Evolutionary conservation across 1,284 basidiomycete genomes (phyloP), one percentile per base, ranked within the genome.

Genomic region (Microstroma glucosiphilum): DNA sequence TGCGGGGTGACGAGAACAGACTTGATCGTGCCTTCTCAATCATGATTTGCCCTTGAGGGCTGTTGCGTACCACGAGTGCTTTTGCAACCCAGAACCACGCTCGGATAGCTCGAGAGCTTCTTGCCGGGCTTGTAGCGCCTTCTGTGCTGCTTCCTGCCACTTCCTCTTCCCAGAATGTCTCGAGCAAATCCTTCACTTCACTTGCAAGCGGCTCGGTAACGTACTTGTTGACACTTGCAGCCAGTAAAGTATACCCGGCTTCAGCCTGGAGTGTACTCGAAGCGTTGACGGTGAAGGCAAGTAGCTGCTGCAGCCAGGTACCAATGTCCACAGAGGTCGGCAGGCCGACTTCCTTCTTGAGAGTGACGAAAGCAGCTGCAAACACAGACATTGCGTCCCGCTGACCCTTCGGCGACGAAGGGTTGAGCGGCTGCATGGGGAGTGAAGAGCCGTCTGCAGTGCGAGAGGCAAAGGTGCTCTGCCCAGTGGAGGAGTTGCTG

Each of bases 21-120:
- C 63, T 64, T 23, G 58, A 60, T 6, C 66, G 62, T 37, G 75
- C 53, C 1, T 65, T 58, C 21, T 68, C 66, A 13, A 78, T 40
- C 73, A 76, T 77, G 17, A 54, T 64, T 26, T 66, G 58, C 26
- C 68, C 63, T 12, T 60, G 40, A 57, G 67, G 65, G 53, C 61
- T 66, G 17, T 64, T 67, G 54, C 70, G 67, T 54, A 72, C 64
- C 4, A 71, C 61, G 17, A 75, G 59, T 1, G 64, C 72, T 25
- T 72, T 69, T 7, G 71, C 64, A 9, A 73, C 55, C 68, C 69
- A 74, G 42, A 70, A 59, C 72, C 72, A 78, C 8, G 67, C 64
- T 41, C 72, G 65, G 21, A 76, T 48, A 1, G 63, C 68, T 1
- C 63, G 58, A 26, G 21, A 23, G 17, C 17, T 19, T 37, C 30